These are phyloP conservation scores for Cystofilobasidium capitatum DNA, from an alignment of 768 basidiomycete species.

Conservation along the genomic window DNA sequence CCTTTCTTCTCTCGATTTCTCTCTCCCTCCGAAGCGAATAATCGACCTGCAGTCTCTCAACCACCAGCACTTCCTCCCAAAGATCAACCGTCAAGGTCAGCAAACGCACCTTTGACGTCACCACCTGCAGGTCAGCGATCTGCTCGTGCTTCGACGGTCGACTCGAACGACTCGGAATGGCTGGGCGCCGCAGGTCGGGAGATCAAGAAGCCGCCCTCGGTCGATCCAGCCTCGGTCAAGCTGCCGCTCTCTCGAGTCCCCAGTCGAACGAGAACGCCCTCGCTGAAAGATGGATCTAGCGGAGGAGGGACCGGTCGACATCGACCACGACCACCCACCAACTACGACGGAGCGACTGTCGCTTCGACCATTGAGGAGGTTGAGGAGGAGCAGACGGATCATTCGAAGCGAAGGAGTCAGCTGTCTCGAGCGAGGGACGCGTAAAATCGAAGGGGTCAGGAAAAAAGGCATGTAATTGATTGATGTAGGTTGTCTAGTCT, in stretches of 20 bases:
- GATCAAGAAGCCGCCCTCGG: background rate
- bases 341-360: background rate
- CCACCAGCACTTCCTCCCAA: background rate
- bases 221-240: background rate
- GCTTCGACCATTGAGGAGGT: conserved; percentile 1
- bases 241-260: background rate
- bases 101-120: too few relatives aligned
- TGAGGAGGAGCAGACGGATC: background rate
- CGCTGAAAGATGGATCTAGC: background rate
- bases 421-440: too few relatives aligned
- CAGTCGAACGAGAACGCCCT: background rate
- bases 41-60: background rate
- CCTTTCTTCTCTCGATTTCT: background rate
- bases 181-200: background rate
- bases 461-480: too few relatives aligned
- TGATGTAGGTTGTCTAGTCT: too few relatives aligned
- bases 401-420: background rate
- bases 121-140: background rate
- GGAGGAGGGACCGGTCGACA: background rate
- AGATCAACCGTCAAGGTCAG: background rate
- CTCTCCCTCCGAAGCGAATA: background rate
- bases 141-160: background rate
- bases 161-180: background rate
- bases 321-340: background rate
- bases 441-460: background rate